Evolutionary conservation across 2,329 filamentous ascomycete species (phyloP).

Genomic region (Teratosphaeria pseudoeucalypti): DNA sequence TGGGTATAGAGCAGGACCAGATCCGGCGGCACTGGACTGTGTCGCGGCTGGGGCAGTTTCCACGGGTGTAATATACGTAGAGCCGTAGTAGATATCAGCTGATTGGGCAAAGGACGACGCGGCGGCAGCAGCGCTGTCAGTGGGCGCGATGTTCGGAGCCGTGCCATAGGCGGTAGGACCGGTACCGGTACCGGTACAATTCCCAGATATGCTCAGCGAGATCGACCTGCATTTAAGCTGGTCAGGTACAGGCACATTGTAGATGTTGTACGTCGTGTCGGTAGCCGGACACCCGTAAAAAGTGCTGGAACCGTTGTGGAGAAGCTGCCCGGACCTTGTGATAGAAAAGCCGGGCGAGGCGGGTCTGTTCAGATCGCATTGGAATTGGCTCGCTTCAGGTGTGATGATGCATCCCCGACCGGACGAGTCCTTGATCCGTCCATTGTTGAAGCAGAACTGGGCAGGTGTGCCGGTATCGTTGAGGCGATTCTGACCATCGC

Average conservation of each 20-base stretch:
- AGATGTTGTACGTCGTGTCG: constrained; percentile 9
- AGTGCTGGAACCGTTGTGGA: constrained; percentile 37
- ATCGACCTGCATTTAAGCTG: constrained; percentile 12
- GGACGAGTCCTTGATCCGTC: constrained; percentile 43
- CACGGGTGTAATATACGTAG: background rate
- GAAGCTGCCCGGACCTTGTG: constrained; percentile 11
- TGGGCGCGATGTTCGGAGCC: too few species aligned
- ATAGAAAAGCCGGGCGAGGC: constrained; percentile 48
- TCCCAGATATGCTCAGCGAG: constrained; percentile 12
- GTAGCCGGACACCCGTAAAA: constrained; percentile 48
- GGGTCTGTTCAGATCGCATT: constrained; percentile 47
- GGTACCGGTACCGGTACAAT: constrained; percentile 4
- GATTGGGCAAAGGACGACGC: too few species aligned
- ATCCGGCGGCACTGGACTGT: background rate
- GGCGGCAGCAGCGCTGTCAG: too few species aligned
- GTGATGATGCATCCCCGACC: constrained; percentile 55
- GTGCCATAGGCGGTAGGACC: background rate
- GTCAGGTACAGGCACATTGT: constrained; percentile 10
- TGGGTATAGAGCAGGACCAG: background rate
- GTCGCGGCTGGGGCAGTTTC: too few species aligned
- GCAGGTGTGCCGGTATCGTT: constrained; percentile 32
- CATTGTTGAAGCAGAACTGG: constrained; percentile 44
- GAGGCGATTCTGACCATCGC: constrained; percentile 44
- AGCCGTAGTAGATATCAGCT: background rate
- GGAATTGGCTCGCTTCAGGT: constrained; percentile 47